These are phyloP conservation scores for Seiridium unicorne DNA, from an alignment of 2,329 filamentous ascomycete species.

Conservation along the genomic window DNA sequence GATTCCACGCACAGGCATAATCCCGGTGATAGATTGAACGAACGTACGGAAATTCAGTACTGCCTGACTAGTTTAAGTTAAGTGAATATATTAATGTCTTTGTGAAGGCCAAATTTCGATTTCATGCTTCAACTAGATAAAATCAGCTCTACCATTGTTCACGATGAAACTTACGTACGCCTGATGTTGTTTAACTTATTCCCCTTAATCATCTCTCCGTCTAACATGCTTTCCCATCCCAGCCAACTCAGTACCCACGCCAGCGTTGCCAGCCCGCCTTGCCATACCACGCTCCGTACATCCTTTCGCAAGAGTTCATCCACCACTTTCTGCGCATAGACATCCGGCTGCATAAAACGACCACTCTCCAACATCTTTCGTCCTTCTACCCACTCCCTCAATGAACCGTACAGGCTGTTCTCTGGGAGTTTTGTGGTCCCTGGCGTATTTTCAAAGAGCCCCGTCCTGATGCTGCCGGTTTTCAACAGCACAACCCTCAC, in stretches of 20 bases:
- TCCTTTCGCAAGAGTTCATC: background rate
- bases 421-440: background rate
- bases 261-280: background rate
- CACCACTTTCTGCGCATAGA: background rate
- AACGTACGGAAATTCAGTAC: too few species aligned
- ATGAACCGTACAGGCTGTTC: background rate
- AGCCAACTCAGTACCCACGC: slow-evolving; percentile 6
- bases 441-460: slow-evolving; percentile 1
- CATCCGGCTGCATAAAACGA: background rate
- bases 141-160: background rate
- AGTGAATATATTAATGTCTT: too few species aligned
- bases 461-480: slow-evolving; percentile 5
- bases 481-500: slow-evolving; percentile 6
- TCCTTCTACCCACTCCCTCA: background rate
- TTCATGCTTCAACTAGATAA: background rate
- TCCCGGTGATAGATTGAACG: too few species aligned
- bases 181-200: background rate
- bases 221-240: slow-evolving; percentile 3
- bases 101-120: too few species aligned
- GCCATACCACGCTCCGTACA: background rate
- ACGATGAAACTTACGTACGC: too few species aligned
- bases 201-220: background rate
- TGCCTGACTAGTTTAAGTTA: too few species aligned
- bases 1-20: too few species aligned
- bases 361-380: background rate